These are phyloP conservation scores for Fraxinus sp. DNA, from an alignment of 305 asterid genomes.

Conservation along the genomic window DNA sequence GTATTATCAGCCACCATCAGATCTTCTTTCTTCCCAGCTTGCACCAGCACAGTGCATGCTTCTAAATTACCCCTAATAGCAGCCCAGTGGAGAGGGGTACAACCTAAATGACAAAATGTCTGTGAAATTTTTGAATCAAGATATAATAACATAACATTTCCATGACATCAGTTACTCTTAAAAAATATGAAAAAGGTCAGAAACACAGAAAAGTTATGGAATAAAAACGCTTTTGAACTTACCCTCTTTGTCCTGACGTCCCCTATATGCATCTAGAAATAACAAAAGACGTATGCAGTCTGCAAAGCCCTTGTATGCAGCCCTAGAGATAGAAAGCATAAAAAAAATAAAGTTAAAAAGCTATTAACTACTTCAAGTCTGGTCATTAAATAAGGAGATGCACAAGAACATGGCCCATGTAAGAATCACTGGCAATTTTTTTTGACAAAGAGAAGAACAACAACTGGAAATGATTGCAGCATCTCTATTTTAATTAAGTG, in stretches of 20 bases:
- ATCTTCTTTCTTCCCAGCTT: conserved; percentile 95
- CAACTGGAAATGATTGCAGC: not conserved
- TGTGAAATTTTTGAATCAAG: conserved; percentile 15
- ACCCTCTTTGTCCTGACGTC: conserved; percentile 96
- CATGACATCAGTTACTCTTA: not conserved
- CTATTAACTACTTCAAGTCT: conserved; percentile 4
- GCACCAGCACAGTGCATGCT: conserved; percentile 98
- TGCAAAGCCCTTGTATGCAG: conserved; percentile 97
- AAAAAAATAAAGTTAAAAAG: conserved; percentile 24
- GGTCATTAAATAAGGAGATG: conserved; percentile 6
- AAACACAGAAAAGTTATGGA: not conserved
- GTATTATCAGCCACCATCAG: conserved; percentile 80
- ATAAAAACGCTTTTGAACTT: conserved; percentile 22
- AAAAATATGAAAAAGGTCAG: not conserved
- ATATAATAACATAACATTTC: conserved; percentile 15
- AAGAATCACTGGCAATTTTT: not conserved
- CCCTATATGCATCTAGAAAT: conserved; percentile 83
- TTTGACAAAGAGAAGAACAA: conserved; percentile 6
- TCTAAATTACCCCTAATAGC: conserved; percentile 93
- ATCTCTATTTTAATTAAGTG: not conserved
- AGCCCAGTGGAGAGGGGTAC: conserved; percentile 98
- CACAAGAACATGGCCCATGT: not conserved
- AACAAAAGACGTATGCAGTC: conserved; percentile 92
- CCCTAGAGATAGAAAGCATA: conserved; percentile 55
- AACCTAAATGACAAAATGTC: conserved; percentile 50